Conservation (phyloP, 1,284 basidiomycete genomes). For the Pulchroboletus neoregius region DNA sequence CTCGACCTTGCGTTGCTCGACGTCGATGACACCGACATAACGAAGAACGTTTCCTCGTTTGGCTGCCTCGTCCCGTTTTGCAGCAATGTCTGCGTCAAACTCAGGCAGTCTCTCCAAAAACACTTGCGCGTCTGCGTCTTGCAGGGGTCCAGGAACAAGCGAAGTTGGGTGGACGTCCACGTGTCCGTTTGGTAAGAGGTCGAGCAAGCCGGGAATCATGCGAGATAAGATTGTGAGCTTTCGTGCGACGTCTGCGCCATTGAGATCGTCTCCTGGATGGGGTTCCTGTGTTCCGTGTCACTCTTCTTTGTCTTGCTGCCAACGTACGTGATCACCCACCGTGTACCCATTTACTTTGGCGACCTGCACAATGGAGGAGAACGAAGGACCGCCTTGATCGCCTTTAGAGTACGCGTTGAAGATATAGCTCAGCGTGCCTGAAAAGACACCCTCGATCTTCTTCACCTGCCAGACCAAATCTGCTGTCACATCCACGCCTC, state of each 20-base stretch:
- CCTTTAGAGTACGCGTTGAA: constrained; percentile 93
- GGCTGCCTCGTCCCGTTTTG: constrained; percentile 73
- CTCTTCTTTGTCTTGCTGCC: not conserved
- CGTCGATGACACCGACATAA: constrained; percentile 95
- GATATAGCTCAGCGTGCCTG: constrained; percentile 97
- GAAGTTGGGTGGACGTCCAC: constrained; percentile 80
- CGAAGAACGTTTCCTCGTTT: constrained; percentile 80
- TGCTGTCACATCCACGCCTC: not conserved
- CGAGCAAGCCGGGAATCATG: constrained; percentile 56
- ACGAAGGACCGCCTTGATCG: constrained; percentile 56
- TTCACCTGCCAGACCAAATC: constrained; percentile 44
- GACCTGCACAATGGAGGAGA: constrained; percentile 85
- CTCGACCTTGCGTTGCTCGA: constrained; percentile 46
- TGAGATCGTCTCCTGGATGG: constrained; percentile 94
- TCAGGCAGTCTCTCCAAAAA: constrained; percentile 81
- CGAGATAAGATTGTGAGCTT: constrained; percentile 96
- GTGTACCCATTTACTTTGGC: constrained; percentile 96
- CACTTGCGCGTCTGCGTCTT: constrained; percentile 71
- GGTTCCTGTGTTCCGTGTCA: constrained; percentile 66
- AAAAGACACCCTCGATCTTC: constrained; percentile 86
- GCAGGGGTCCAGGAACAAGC: constrained; percentile 78
- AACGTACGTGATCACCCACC: constrained; percentile 36
- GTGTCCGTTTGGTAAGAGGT: constrained; percentile 65
- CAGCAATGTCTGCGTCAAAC: constrained; percentile 80
- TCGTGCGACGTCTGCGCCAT: constrained; percentile 93